Evolutionary conservation across 257 asterid genomes (phyloP).

Genomic region (Ligustrum vulgare): DNA sequence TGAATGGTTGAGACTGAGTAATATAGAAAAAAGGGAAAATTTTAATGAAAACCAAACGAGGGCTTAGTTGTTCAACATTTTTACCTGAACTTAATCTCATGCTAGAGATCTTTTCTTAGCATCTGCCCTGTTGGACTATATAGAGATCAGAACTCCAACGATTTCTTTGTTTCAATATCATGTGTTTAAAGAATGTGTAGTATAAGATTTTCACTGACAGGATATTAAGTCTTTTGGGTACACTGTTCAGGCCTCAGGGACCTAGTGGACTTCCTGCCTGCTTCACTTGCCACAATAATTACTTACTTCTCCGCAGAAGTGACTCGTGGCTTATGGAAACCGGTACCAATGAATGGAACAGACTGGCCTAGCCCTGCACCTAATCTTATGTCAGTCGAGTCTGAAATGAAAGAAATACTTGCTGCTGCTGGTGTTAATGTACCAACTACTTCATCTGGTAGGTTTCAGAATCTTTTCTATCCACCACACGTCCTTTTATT

Average conservation of each 20-base stretch:
- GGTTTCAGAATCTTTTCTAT: background rate
- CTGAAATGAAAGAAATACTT: constrained; percentile 17
- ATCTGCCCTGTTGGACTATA: background rate
- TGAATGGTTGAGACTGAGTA: no score
- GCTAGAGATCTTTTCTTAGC: background rate
- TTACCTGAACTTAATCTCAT: background rate
- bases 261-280: constrained; percentile 24
- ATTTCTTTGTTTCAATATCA: background rate
- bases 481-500: background rate
- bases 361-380: constrained; percentile 32
- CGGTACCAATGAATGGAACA: constrained; percentile 23
- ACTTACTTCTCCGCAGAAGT: constrained; percentile 27
- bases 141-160: background rate
- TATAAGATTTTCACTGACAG: background rate
- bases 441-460: constrained; percentile 15
- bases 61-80: background rate
- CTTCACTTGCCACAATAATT: constrained; percentile 24
- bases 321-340: constrained; percentile 26
- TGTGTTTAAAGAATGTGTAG: background rate
- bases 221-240: background rate
- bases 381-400: constrained; percentile 16
- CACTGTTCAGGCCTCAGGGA: constrained; percentile 24
- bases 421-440: constrained; percentile 22
- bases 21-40: no score
- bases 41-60: no score